Evolutionary conservation across 768 basidiomycete genomes (phyloP), one percentile per base, ranked within the genome.

Genomic region (Strobilomyces echinocephalus): DNA sequence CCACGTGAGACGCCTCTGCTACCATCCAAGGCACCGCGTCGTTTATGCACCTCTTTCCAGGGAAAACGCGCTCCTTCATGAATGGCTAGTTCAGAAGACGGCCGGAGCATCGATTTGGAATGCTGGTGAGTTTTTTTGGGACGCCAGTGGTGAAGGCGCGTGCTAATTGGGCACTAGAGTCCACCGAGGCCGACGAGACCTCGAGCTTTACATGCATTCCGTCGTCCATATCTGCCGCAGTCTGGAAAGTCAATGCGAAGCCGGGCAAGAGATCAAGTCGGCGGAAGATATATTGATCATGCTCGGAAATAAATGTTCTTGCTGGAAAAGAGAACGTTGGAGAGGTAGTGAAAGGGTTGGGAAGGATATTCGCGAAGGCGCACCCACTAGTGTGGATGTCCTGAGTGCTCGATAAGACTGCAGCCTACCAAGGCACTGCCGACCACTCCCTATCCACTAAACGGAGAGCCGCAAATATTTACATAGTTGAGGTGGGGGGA

Each of bases 291-390:
- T 78, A 4, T 60, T 84, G 35, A 45, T 80, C 31, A 72, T 82
- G 18, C 72, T 85, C 12, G 81, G 81, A 83, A 59, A 76, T 85
- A 41, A 70, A 74, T 14, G 61, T 85, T 15, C 64, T 64, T 46
- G 77, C 79, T 0, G 75, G 78, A 0, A 72, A 76, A 16, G 69
- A 67, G 9, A 74, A 75, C 47, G 61, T 81, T 1, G 81, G 81
- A 2, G 78, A 68, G 24, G 70, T 47, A 15, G 72, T 84, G 0
- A 61, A 55, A 31, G 69, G 69, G 0, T 61, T 80, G 5, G 77
- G 74, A 66, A 63, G 15, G 77, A 74, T 0, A 59, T 79, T 8
- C 60, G 59, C 34, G 77, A 76, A 49, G 80, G 82, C 1, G 72
- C 63, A 82, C 44, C 57, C 66, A 0, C 63, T 84, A 30, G 61